Percentiles rank a stretch among this genome's conserved stretches.
Evolutionary conservation across 495 filamentous ascomycete species (phyloP).

Genomic region (Aspergillus steynii): DNA sequence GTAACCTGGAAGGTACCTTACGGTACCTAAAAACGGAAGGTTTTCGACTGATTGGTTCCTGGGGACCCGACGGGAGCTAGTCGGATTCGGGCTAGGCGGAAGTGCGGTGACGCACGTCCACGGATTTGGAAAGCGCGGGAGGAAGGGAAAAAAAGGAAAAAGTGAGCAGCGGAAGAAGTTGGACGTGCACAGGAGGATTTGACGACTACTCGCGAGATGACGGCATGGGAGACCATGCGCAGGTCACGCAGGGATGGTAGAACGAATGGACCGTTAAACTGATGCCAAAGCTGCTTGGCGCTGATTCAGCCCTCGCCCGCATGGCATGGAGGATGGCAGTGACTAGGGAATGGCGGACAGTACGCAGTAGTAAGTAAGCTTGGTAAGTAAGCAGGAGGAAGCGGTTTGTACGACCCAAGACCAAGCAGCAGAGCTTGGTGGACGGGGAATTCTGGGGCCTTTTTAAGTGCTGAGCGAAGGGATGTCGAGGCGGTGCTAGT

Average conservation of each 20-base stretch:
- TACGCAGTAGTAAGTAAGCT: background rate
- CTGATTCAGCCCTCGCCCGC: too few species aligned
- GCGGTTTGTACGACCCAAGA: background rate
- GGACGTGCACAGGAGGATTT: too few species aligned
- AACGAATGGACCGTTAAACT: too few species aligned
- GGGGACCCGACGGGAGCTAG: constrained; percentile 11
- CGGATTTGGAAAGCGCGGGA: background rate
- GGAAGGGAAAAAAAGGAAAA: background rate
- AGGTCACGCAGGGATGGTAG: background rate
- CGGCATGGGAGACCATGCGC: background rate
- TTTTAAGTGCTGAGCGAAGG: background rate
- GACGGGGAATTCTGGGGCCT: background rate
- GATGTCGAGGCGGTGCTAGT: background rate
- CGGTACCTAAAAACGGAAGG: too few species aligned
- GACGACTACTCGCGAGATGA: background rate
- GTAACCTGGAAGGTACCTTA: too few species aligned
- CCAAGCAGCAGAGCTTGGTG: background rate
- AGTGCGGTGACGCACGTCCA: constrained; percentile 6
- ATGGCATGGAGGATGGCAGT: background rate
- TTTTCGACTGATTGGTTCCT: constrained; percentile 7
- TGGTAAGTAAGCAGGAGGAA: background rate
- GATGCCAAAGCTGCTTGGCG: too few species aligned
- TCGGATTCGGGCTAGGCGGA: background rate
- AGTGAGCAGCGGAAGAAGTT: background rate
- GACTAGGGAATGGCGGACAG: too few species aligned